phyloP scores from a whole-genome alignment of 2,329 filamentous ascomycete genomes.

The Fusarium piperis region DNA sequence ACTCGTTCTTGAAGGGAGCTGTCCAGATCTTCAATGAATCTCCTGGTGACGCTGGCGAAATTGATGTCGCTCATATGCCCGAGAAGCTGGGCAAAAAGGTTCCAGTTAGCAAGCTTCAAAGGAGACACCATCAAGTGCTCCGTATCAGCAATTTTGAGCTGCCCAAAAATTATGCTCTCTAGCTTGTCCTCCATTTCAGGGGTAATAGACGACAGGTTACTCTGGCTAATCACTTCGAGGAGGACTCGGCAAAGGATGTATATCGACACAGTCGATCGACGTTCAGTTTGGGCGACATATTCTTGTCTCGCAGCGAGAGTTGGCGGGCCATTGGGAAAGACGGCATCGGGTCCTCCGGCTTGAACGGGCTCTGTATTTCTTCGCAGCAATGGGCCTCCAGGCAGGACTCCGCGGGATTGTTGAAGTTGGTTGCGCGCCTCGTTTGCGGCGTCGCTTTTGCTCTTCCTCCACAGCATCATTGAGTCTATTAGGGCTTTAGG shows the following conservation, averaged over 20 bases:
- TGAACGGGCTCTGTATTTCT: constrained; percentile 80
- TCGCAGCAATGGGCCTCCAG: constrained; percentile 65
- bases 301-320: constrained; percentile 68
- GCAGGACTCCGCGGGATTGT: constrained; percentile 56
- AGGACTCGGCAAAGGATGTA: constrained; percentile 95
- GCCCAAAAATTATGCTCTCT: constrained; percentile 96
- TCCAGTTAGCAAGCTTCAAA: constrained; percentile 93
- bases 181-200: constrained; percentile 93
- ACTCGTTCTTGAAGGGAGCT: constrained; percentile 79
- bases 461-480: constrained; percentile 98
- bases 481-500: constrained; percentile 96
- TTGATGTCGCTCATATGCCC: constrained; percentile 97
- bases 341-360: constrained; percentile 46
- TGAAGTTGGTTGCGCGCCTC: constrained; percentile 70
- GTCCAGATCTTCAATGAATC: constrained; percentile 85
- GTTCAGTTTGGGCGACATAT: constrained; percentile 81
- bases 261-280: constrained; percentile 91
- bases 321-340: constrained; percentile 49
- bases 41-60: constrained; percentile 82
- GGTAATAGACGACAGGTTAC: constrained; percentile 82
- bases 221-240: constrained; percentile 93
- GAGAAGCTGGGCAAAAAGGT: constrained; percentile 88
- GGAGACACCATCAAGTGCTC: constrained; percentile 82
- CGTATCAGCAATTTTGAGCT: constrained; percentile 87
- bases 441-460: constrained; percentile 88